Conservation (phyloP, 768 basidiomycete genomes). For the Trametes gibbosa region DNA sequence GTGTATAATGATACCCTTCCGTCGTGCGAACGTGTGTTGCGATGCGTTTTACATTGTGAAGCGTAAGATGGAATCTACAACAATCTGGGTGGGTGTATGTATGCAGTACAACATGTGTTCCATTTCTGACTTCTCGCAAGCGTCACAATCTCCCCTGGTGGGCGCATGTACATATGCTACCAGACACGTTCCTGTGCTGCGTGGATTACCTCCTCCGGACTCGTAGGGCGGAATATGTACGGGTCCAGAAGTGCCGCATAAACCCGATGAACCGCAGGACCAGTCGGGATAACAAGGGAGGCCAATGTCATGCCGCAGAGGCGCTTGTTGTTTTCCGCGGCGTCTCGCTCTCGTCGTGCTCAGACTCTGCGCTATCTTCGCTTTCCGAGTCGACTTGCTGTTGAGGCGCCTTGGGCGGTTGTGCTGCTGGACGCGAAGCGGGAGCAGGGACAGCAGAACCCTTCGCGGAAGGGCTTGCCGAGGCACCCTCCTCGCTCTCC, state of each 20-base stretch:
- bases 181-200: not conserved
- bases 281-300: not conserved
- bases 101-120: constrained; percentile 1
- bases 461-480: not conserved
- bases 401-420: not conserved
- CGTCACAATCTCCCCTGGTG: not conserved
- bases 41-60: too few species aligned
- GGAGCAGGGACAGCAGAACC: not conserved
- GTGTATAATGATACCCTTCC: constrained; percentile 11
- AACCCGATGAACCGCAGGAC: not conserved
- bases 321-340: not conserved
- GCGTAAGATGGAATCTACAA: constrained; percentile 16
- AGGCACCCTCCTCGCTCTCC: not conserved
- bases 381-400: constrained; percentile 3
- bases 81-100: constrained; percentile 19
- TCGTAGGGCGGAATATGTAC: not conserved
- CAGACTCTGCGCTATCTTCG: not conserved
- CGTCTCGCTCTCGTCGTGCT: not conserved
- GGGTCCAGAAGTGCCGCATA: not conserved
- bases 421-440: not conserved
- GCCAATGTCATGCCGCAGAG: not conserved
- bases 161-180: not conserved
- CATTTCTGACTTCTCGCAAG: not conserved
- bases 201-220: not conserved
- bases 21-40: constrained; percentile 9